Base-by-base conservation (phyloP, 805 yeast genomes). In the Metschnikowia anglica region DNA sequence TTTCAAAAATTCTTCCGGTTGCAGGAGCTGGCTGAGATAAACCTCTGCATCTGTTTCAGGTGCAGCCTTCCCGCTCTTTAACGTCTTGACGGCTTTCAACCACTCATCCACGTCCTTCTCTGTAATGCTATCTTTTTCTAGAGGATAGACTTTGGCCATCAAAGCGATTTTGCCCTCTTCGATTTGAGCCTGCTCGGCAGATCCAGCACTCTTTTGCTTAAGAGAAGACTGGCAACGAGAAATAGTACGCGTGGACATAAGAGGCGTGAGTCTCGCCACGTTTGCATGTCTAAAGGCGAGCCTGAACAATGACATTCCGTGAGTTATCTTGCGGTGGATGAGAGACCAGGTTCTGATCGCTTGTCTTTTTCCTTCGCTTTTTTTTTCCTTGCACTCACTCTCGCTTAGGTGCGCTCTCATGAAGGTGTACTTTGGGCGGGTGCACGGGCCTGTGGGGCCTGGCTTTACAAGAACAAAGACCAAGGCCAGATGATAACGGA, bases 71-170 rank as follows among this genome's bases (percentile, higher is more conserved):
- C 61, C 67, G 20, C 39, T 45, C 49, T 57, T 70, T 55, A 75
- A 63, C 27, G 66, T 61, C 40, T 66, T 61, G 26, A 76, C 66
- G 17, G 79, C 75, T 1, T 41, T 46, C 37, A 75, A 56, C 80
- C 80, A 76, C 40, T 70, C 70, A 44, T 75, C 76, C 21, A 69
- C 62, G 46, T 72, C 73, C 27, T 54, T 39, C 43, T 70, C 75
- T 12, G 63, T 56, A 42, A 71, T 66, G 41, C 52, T 41, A n/a
- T 62, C 62, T 51, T 66, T 65, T 47, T 66, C 56, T 38, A 66
- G 49, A 7, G 74, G 76, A 46, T 49, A 68, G 12, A 70, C 53
- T 51, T 67, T 68, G 4, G 72, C 66, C 25, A 65, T 51, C 41
- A 66, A 57, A 38, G 60, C 47, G 43, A 43, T 37, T 20, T 37